These are phyloP conservation scores for Colletotrichum eremochloae DNA, from an alignment of 2,329 filamentous ascomycete genomes.

Conservation along the genomic window DNA sequence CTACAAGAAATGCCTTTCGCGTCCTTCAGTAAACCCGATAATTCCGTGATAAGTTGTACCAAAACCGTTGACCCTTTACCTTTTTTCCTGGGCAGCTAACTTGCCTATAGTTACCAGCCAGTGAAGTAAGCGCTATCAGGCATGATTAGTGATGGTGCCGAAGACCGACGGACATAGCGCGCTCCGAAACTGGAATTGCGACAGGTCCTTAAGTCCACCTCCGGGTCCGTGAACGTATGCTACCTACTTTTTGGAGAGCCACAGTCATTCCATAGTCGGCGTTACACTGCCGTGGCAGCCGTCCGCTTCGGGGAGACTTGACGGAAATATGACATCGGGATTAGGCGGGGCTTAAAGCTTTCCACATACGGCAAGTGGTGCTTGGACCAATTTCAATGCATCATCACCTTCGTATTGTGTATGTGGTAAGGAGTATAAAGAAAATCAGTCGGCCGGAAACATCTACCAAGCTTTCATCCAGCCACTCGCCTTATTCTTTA, in stretches of 20 bases:
- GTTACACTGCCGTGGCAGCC: not conserved
- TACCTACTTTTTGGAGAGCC: not conserved
- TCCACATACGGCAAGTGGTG: not conserved
- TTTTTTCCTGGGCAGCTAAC: not conserved
- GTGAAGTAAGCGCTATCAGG: not conserved
- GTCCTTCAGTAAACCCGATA: not conserved
- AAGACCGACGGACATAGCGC: not conserved
- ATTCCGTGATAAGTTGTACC: not conserved
- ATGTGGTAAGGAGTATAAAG: not conserved
- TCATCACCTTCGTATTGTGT: not conserved
- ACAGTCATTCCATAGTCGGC: not conserved
- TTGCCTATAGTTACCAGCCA: not conserved
- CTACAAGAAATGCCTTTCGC: not conserved
- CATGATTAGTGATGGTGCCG: not conserved
- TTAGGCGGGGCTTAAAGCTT: not conserved
- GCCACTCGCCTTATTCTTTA: not conserved
- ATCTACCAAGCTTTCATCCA: not conserved
- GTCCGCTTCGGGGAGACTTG: not conserved
- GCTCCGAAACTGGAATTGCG: not conserved
- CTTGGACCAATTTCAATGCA: not conserved
- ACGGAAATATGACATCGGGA: not conserved
- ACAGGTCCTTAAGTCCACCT: not conserved
- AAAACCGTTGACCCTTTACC: not conserved
- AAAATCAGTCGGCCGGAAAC: not conserved
- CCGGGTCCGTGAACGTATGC: not conserved